Evolutionary conservation across 352 stramenopile genomes (phyloP), one percentile per base, ranked within the genome.

Genomic region (Saprolegnia parasitica): DNA sequence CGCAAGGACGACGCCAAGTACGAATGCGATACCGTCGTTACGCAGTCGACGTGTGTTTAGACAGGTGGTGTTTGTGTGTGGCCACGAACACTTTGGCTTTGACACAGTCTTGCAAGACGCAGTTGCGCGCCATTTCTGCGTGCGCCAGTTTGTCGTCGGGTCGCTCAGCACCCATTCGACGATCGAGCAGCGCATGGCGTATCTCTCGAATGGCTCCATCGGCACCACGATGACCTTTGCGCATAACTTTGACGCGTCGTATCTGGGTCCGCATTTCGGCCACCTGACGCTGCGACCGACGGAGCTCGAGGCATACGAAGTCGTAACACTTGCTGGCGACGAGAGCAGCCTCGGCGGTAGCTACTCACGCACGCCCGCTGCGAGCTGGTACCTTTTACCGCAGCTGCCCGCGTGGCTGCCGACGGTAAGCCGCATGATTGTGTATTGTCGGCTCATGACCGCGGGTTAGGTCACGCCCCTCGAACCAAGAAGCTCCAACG

Each of bases 61-160:
- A 29, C 62, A 68, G 16, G 35, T 68, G 11, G 46, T 68, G 29
- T 68, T 35, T 32, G 21, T 68, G 16, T 68, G 62, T 18, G 62
- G 62, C 16, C 47, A 68, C 35, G 58, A 66, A 16, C 32, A 56
- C 24, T 66, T 52, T 66, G 58, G 58, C 24, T 66, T 66, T 23
- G 58, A 66, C 35, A 66, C 58, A 10, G 2, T 66, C 46, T 23
- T 66, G 20, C 58, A 66, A 46, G 26, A 66, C 39, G 58, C 46
- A 16, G 46, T 56, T 1, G n/a, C 58, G 5, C 57, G 9, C 11
- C 15, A 20, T 1, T 11, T 15, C 11, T 60, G n/a, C 9, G 18
- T 66, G n/a, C 26, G 46, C 8, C 58, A 66, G 32, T 26, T 54
- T 4, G 58, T 66, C 23, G 58, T 66, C 9, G 58, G 58, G 6